Evolutionary conservation across 768 basidiomycete genomes (phyloP).

Genomic region (Macrocybe gigantea): DNA sequence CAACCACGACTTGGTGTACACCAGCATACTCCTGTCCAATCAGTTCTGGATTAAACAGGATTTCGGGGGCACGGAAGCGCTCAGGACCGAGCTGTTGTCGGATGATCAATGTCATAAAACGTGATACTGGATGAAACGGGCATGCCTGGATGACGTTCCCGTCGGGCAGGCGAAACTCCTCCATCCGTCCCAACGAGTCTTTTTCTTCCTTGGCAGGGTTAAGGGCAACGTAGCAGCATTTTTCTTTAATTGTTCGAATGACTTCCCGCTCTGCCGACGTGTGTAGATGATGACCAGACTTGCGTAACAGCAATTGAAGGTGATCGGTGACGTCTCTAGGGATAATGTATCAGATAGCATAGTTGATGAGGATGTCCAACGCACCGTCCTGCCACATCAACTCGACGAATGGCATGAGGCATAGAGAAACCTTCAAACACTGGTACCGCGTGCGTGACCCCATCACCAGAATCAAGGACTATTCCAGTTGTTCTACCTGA

Average conservation of each 20-base stretch:
- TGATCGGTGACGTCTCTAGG: constrained; percentile 93
- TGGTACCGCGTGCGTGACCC: constrained; percentile 97
- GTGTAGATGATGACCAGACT: constrained; percentile 91
- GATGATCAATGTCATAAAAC: constrained; percentile 6
- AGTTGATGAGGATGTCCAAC: not conserved
- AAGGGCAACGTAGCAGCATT: constrained; percentile 91
- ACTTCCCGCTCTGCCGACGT: constrained; percentile 97
- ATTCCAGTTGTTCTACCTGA: constrained; percentile 99
- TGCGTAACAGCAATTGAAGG: constrained; percentile 88
- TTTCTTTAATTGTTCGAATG: constrained; percentile 96
- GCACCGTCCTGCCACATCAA: constrained; percentile 94
- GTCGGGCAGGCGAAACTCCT: constrained; percentile 92
- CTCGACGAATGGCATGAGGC: constrained; percentile 94
- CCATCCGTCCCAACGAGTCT: constrained; percentile 67
- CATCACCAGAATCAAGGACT: constrained; percentile 97
- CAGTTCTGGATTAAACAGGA: constrained; percentile 95
- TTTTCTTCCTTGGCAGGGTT: constrained; percentile 97
- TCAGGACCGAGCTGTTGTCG: constrained; percentile 77
- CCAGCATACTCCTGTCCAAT: constrained; percentile 96
- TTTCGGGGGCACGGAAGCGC: constrained; percentile 95
- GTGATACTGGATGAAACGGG: constrained; percentile 5
- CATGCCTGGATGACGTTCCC: constrained; percentile 87
- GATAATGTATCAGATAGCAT: constrained; percentile 11
- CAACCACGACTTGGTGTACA: constrained; percentile 97
- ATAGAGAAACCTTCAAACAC: constrained; percentile 99